Base-by-base conservation (phyloP, 345 rosid species). In the Eutrema yunnanense region DNA sequence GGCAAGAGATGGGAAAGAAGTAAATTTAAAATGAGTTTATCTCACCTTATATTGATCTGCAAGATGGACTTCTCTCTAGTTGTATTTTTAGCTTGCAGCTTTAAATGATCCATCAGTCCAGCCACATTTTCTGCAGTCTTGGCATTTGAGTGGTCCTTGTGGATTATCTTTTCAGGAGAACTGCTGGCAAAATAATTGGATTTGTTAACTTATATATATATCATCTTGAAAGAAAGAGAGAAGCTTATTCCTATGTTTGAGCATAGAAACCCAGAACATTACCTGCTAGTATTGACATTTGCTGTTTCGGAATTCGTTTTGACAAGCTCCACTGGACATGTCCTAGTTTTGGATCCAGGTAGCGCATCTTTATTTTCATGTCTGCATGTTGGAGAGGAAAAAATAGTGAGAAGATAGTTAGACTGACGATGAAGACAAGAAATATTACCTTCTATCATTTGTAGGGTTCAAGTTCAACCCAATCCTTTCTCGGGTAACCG, bases 21-120 rank as follows among this genome's bases (percentile, higher is more conserved):
- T 33, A 56, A 53, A 40, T 12, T 22, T 6, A 4, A 47, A 75
- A 33, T 44, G 36, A 64, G 49, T 76, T 11, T 14, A 62, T 55
- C 80, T 78, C 60, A 87, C 90, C 82, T 73, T 49, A 58, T 68
- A 29, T 75, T 64, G 42, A 79, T 80, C 54, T 62, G 78, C 59
- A 73, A 63, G 69, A 70, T 41, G 75, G 86, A 57, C 60, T 74
- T 79, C 74, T 54, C 85, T 63, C 78, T 77, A 33, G 68, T 64
- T 11, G 73, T 67, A 67, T 62, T 77, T 56, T 78, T 80, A 58
- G 82, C 81, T 64, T 82, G 80, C 67, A 58, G 49, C 60, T 68
- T 82, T 63, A 75, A 61, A 67, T 60, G 65, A 71, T 73, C 79
- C 71, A 60, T 52, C 14, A 60, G 62, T 67, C 78, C 83, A 72